Base-by-base conservation (phyloP, 2,329 filamentous ascomycete genomes). In the Escovopsis sp. region DNA sequence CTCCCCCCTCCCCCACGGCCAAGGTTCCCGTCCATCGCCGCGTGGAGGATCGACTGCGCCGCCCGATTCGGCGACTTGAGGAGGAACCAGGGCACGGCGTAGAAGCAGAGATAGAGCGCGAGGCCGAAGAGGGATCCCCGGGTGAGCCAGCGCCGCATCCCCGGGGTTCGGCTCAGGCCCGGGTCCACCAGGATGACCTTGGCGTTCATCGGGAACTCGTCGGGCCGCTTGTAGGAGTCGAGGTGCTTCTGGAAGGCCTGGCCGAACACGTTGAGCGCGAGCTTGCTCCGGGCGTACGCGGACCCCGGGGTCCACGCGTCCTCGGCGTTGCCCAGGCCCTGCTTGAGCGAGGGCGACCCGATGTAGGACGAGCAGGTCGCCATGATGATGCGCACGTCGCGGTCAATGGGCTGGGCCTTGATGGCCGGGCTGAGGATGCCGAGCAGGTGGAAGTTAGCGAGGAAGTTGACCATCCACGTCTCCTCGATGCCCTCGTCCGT, bases 361-460 rank as follows among this genome's bases (percentile, higher is more conserved):
- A 95, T 84, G 61, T 98, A 96, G 30, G 84, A 81, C 15, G 85
- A 80, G 59, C 93, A 98, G 0, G 84, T 93, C 2, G 84, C 71
- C 49, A 96, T 76, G 43, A 98, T 72, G 46, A 98, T 73, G 46
- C 91, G 74, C 13, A 98, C 86, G 59, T 98, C 91, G 52, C 91
- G 77, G 59, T 98, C 91, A 42, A 93, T 79, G 2, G 91, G 91
- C 61, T 98, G 91, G 1, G 84, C 86, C 49, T 86, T 77, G 45
- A 98, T 71, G 0, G 91, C 89, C 0, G 91, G 91, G 51, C 82
- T 91, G 31, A 98, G 70, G 27, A 98, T 93, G 49, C 84, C 84
- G 36, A 98, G 71, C 4, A 98, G 71, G 56, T 98, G 93, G 64
- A 95, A 96, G 60, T 95, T 96, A 48, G 87, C 82, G 33, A 98